phyloP scores from a whole-genome alignment of 1,139 yeast genomes.

The Yamadazyma triangularis region DNA sequence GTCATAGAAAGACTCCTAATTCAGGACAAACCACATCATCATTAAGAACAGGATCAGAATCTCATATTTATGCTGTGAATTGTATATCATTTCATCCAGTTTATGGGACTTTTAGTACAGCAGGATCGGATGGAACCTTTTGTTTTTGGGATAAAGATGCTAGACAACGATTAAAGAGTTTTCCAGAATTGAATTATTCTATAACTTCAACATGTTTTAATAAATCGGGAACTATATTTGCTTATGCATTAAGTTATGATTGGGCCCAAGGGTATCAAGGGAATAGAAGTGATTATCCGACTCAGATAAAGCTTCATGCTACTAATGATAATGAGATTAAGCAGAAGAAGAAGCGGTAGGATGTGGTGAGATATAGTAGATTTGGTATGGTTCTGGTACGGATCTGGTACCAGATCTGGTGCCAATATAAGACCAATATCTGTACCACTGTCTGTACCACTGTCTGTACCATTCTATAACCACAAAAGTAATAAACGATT shows the following conservation, averaged over 20 bases:
- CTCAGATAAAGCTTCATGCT: conserved; percentile 75
- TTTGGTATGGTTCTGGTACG: too few species aligned
- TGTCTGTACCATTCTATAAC: too few species aligned
- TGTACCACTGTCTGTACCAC: too few species aligned
- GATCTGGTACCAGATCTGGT: too few species aligned
- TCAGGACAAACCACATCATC: conserved; percentile 27
- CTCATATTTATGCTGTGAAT: conserved; percentile 71
- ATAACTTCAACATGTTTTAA: conserved; percentile 80
- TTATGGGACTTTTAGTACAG: conserved; percentile 88
- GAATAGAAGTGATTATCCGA: conserved; percentile 73
- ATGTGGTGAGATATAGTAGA: too few species aligned
- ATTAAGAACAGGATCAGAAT: conserved; percentile 35
- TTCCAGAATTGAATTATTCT: conserved; percentile 67
- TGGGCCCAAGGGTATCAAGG: conserved; percentile 89
- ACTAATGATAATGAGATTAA: conserved; percentile 83
- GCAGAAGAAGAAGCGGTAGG: conserved; percentile 65
- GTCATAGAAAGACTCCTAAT: conserved; percentile 66
- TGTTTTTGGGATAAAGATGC: conserved; percentile 97
- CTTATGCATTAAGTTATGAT: conserved; percentile 90
- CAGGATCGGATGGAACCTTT: conserved; percentile 93
- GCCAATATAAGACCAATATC: too few species aligned
- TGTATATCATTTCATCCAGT: conserved; percentile 83
- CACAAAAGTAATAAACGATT: too few species aligned
- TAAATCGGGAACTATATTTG: conserved; percentile 77
- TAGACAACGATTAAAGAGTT: conserved; percentile 79